phyloP scores from a whole-genome alignment of 2,329 filamentous ascomycete species.

The Cytospora leucostoma region DNA sequence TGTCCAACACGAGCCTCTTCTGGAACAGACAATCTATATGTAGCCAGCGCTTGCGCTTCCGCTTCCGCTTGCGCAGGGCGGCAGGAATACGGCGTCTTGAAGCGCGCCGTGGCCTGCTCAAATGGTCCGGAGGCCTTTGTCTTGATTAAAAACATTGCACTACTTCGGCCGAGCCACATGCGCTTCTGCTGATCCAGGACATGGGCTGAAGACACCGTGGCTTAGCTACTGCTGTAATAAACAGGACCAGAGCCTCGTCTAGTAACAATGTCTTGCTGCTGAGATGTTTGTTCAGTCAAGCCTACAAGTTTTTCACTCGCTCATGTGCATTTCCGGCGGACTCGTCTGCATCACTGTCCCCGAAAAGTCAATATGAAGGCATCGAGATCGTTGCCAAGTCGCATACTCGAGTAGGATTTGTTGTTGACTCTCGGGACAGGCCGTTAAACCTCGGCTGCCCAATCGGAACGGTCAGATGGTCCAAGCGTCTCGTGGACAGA shows the following conservation, averaged over 20 bases:
- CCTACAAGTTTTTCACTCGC: not conserved
- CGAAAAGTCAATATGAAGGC: not conserved
- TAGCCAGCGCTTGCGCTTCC: not conserved
- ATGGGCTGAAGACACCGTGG: not conserved
- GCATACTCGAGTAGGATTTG: not conserved
- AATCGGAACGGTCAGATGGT: not conserved
- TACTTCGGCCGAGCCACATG: not conserved
- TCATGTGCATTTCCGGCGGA: not conserved
- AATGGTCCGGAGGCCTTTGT: not conserved
- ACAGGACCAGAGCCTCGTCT: not conserved
- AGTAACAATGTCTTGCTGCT: not conserved
- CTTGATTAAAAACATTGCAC: not conserved
- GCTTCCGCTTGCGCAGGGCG: not conserved
- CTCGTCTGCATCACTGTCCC: not conserved
- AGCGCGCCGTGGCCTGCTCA: not conserved
- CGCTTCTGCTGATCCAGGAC: not conserved
- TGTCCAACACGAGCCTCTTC: not conserved
- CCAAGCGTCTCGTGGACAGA: conserved; percentile 1
- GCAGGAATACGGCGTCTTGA: not conserved
- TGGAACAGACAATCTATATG: not conserved
- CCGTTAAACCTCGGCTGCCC: not conserved
- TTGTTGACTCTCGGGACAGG: not conserved
- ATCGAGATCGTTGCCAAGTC: not conserved
- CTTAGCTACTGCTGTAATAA: not conserved
- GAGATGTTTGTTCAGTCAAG: not conserved